A percentile compares a stretch with the other conserved stretches of the same genome.
These are phyloP conservation scores for Botrytis tulipae DNA, from an alignment of 2,329 filamentous ascomycete species.

Conservation along the genomic window DNA sequence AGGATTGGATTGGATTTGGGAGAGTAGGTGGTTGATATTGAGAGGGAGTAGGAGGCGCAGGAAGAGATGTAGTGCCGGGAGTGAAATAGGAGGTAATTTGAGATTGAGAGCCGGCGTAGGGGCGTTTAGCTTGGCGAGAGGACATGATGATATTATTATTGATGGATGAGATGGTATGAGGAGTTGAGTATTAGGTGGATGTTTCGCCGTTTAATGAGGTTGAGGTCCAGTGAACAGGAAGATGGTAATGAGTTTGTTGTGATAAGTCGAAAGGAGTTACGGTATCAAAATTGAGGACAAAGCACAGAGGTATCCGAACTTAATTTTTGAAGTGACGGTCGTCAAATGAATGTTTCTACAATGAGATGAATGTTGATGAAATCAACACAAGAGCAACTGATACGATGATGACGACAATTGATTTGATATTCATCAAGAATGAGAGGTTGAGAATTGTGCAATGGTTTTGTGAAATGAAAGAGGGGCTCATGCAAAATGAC, in stretches of 20 bases:
- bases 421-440: background rate
- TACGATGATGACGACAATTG: background rate
- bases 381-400: background rate
- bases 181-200: background rate
- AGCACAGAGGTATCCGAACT: background rate
- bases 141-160: background rate
- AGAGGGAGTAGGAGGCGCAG: slow-evolving; percentile 41
- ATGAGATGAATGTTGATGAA: background rate
- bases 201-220: background rate
- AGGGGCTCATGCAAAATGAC: background rate
- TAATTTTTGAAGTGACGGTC: background rate
- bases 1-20: slow-evolving; percentile 65
- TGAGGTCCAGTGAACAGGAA: background rate
- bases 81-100: slow-evolving; percentile 62
- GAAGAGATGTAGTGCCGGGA: slow-evolving; percentile 29
- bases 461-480: slow-evolving; percentile 10
- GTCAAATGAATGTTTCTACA: background rate
- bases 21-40: slow-evolving; percentile 34
- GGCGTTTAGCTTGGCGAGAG: slow-evolving; percentile 50
- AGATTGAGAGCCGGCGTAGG: slow-evolving; percentile 58
- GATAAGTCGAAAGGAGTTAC: background rate
- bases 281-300: background rate
- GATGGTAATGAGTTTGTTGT: background rate
- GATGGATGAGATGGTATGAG: background rate
- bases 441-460: slow-evolving; percentile 8